Evolutionary conservation across 768 basidiomycete genomes (phyloP), one percentile per base, ranked within the genome.

Genomic region (Mycena amicta): DNA sequence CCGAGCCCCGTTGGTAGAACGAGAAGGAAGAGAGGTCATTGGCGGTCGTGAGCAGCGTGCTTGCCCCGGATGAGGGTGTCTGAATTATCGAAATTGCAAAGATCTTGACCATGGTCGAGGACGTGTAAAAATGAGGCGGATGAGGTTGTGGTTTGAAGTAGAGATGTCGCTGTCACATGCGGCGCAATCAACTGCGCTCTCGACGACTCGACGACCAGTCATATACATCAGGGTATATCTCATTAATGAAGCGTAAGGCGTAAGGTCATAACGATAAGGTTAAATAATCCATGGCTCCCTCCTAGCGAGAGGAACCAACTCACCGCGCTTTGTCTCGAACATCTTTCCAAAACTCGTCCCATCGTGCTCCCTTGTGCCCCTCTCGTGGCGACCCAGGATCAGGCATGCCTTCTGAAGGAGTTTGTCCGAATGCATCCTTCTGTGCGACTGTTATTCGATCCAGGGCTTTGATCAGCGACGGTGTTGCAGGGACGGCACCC

Each of bases 1-100:
- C 86, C 18, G 90, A 87, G 47, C 92, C 88, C 61, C 84, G 80
- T 76, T 97, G 94, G 74, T 95, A 97, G 80, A 98, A 98, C 28
- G 90, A 89, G 79, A 95, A 98, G 12, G 89, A 89, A 26, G 89
- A 91, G 15, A 98, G 82, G 70, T 98, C 96, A 43, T 81, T 84
- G 16, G 89, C 87, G 37, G 76, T 81, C 63, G 80, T 78, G 28
- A 98, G 85, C 29, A 87, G 72, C 4, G 82, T 82, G n/a, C 82
- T 79, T 16, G 88, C 72, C 16, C 85, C 84, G 29, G 83, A 82
- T 8, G 87, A 78, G 4, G 89, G 86, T 18, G 88, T 83, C 52
- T 87, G 80, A 49, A 92, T 70, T 31, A 97, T 74, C 25, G 92
- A 86, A 61, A 96, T 82, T 6, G 89, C 86, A 70, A 82, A 95